Percentiles rank a stretch among this genome's conserved stretches.
Conservation (phyloP, 108 stramenopile genomes). For the Skeletonema marinoi region DNA sequence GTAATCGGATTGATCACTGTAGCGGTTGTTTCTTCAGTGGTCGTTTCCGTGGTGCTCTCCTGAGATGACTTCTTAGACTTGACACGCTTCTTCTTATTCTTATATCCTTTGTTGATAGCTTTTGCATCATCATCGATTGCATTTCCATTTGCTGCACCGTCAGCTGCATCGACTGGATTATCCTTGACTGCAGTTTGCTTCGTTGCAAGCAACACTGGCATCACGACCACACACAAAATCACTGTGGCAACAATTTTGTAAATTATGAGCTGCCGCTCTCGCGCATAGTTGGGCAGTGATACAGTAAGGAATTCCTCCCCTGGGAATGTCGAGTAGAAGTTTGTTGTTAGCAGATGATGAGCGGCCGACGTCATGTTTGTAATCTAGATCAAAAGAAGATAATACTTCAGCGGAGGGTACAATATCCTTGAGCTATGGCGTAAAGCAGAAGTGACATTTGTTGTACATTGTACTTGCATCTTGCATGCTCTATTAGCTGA, state of each 20-base stretch:
- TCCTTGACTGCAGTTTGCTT: background rate
- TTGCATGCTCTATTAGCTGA: no score
- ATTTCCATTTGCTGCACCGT: background rate
- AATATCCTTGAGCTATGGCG: no score
- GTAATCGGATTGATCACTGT: slow-evolving; percentile 3
- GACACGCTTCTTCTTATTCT: background rate
- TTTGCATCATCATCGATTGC: background rate
- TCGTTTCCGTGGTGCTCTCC: background rate
- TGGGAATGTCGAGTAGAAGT: background rate
- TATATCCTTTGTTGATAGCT: background rate
- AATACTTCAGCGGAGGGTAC: no score
- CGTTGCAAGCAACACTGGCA: background rate
- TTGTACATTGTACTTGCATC: no score
- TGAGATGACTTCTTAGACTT: background rate
- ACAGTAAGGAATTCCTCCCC: slow-evolving; percentile 10
- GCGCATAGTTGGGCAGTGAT: background rate
- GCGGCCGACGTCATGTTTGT: no score
- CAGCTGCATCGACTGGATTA: no score
- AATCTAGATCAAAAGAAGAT: no score
- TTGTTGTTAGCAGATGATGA: no score
- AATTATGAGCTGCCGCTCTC: slow-evolving; percentile 8
- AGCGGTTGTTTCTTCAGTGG: background rate
- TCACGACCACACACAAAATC: background rate
- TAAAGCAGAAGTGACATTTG: no score
- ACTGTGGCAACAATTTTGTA: background rate